Percentiles rank a stretch among this genome's conserved stretches.
Evolutionary conservation across 257 asterid genomes (phyloP).

Genomic region (Solanum piurae): DNA sequence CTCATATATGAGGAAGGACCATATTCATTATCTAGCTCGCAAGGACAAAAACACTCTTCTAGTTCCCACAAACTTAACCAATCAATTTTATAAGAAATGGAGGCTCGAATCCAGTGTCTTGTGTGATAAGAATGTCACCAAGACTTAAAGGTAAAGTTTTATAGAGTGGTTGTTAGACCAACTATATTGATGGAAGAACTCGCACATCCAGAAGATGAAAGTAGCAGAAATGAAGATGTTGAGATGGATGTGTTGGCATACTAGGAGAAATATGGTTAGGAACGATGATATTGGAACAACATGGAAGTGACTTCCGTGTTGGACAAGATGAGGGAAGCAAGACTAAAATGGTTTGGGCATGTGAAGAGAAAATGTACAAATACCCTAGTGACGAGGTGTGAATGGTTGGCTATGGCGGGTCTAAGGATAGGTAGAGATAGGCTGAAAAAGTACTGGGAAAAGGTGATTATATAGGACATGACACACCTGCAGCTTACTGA

Average conservation of each 20-base stretch:
- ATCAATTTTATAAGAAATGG: not conserved
- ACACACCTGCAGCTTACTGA: not conserved
- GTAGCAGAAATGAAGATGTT: not conserved
- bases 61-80: not conserved
- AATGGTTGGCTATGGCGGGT: not conserved
- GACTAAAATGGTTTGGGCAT: not conserved
- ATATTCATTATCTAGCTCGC: not conserved
- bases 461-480: not conserved
- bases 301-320: not conserved
- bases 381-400: not conserved
- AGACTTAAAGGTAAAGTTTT: not conserved
- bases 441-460: not conserved
- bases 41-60: not conserved
- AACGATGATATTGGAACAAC: not conserved
- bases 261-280: not conserved
- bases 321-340: not conserved
- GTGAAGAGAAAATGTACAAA: not conserved
- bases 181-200: not conserved
- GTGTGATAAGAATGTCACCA: not conserved
- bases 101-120: not conserved
- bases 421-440: not conserved
- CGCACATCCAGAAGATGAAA: not conserved
- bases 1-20: not conserved
- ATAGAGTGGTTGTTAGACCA: not conserved
- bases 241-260: not conserved